Base-by-base conservation (phyloP, 768 basidiomycete species). In the Suillus plorans region DNA sequence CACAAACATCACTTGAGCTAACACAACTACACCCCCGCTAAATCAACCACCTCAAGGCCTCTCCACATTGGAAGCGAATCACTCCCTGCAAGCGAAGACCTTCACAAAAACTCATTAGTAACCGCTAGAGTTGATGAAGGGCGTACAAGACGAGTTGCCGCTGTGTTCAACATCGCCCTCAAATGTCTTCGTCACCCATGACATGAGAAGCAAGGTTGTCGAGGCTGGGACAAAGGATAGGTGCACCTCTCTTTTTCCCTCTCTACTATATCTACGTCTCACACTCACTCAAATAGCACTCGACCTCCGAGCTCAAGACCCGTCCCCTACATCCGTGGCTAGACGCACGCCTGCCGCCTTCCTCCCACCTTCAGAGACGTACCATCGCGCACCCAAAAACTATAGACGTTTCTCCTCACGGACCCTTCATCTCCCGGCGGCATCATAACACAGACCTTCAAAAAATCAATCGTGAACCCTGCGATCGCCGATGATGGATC, bases 11-110 rank as follows among this genome's bases (percentile, higher is more conserved):
- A n/a, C n/a, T 31, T 85, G 84, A 84, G 67, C 73, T 86, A 86
- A 65, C 86, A 85, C 68, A 84, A 86, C 69, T 80, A 82, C 61
- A 67, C 74, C 65, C 70, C 81, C 14, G 77, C 72, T 3, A 79
- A 79, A 69, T 63, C 52, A 2, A 14, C 20, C 3, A 61, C 28
- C 4, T 62, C 31, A 31, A 59, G 56, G 9, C 62, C 68, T 52
- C 10, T 59, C 1, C 60, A 68, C 42, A 66, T 71, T 5, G 72
- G 65, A 52, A 70, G 69, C 8, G 67, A 67, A 10, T 72, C 72
- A 18, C 37, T 68, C 3, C 41, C 59, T 16, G 52, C 61, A 5
- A 55, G 47, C 8, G 45, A 62, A 10, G 16, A 16, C 25, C 13
- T 10, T 31, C 25, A 65, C 39, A 20, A 42, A 47, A 41, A 25